Evolutionary conservation across 495 filamentous ascomycete genomes (phyloP).

Genomic region (Daldinia loculata): DNA sequence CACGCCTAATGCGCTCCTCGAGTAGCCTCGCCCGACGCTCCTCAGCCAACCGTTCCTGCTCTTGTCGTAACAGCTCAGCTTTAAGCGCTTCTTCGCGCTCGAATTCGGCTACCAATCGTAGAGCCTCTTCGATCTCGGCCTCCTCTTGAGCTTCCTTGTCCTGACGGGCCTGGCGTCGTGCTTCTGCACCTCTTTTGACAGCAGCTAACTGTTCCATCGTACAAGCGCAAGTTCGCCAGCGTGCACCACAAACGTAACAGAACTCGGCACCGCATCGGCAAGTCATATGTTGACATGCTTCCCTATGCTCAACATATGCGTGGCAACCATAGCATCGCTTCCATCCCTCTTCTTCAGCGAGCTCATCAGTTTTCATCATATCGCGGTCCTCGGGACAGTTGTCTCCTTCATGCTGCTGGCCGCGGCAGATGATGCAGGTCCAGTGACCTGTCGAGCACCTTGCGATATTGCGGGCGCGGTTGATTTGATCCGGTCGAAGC

Average conservation of each 20-base stretch:
- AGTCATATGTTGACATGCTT: slow-evolving; percentile 63
- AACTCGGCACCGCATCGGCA: slow-evolving; percentile 61
- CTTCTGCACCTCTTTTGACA: slow-evolving; percentile 37
- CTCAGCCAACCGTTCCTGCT: slow-evolving; percentile 39
- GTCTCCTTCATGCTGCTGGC: slow-evolving; percentile 40
- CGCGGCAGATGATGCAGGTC: slow-evolving; percentile 51
- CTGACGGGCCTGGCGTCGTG: slow-evolving; percentile 34
- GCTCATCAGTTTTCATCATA: slow-evolving; percentile 43
- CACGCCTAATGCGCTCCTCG: slow-evolving; percentile 42
- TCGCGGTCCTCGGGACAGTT: slow-evolving; percentile 50
- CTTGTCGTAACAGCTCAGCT: slow-evolving; percentile 43
- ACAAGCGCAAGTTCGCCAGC: slow-evolving; percentile 52
- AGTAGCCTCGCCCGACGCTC: slow-evolving; percentile 37
- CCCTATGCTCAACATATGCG: slow-evolving; percentile 52
- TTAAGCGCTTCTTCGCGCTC: slow-evolving; percentile 49
- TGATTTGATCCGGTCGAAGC: slow-evolving; percentile 43
- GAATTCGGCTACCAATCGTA: slow-evolving; percentile 49
- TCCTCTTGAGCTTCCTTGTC: slow-evolving; percentile 42
- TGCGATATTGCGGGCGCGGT: slow-evolving; percentile 35
- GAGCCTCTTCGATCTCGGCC: slow-evolving; percentile 43
- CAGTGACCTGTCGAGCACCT: slow-evolving; percentile 48
- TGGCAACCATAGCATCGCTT: slow-evolving; percentile 42
- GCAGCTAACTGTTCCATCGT: slow-evolving; percentile 43
- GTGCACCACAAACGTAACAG: slow-evolving; percentile 59
- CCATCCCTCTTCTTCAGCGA: slow-evolving; percentile 56